Percentiles rank a stretch among this genome's conserved stretches.
phyloP scores from a whole-genome alignment of 2,329 filamentous ascomycete species.

The Cercospora canescens region DNA sequence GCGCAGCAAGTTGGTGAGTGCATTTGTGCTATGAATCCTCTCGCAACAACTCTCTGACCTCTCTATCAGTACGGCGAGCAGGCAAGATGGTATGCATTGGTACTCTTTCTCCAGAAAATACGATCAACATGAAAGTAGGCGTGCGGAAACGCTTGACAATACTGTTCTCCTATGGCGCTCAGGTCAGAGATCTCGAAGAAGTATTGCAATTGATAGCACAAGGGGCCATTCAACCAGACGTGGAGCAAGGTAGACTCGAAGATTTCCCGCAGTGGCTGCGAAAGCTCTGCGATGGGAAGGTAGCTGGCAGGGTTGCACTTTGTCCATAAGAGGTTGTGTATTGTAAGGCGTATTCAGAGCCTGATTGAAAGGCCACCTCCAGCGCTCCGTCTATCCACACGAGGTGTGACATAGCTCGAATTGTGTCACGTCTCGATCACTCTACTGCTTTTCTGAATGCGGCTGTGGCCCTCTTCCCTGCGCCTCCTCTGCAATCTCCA shows the following conservation, averaged over 20 bases:
- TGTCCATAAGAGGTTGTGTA: neutral
- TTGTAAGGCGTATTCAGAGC: neutral
- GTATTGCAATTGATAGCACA: neutral
- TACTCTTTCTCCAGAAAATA: neutral
- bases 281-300: neutral
- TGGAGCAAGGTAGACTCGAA: neutral
- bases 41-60: neutral
- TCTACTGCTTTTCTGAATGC: neutral
- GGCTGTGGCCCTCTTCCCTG: neutral
- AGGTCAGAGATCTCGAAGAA: neutral
- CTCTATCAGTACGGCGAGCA: neutral
- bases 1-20: slow-evolving; percentile 38
- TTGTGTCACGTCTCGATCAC: neutral
- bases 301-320: neutral
- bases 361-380: too few species aligned
- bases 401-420: too few species aligned
- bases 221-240: neutral
- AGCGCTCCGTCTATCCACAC: too few species aligned
- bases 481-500: neutral
- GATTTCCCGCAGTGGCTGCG: neutral
- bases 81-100: neutral
- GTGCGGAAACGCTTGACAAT: neutral
- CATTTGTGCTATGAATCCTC: neutral
- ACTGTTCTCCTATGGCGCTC: neutral
- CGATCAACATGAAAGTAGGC: neutral